Base-by-base conservation (phyloP, 495 filamentous ascomycete genomes). In the Staphylotrichum longicolle region DNA sequence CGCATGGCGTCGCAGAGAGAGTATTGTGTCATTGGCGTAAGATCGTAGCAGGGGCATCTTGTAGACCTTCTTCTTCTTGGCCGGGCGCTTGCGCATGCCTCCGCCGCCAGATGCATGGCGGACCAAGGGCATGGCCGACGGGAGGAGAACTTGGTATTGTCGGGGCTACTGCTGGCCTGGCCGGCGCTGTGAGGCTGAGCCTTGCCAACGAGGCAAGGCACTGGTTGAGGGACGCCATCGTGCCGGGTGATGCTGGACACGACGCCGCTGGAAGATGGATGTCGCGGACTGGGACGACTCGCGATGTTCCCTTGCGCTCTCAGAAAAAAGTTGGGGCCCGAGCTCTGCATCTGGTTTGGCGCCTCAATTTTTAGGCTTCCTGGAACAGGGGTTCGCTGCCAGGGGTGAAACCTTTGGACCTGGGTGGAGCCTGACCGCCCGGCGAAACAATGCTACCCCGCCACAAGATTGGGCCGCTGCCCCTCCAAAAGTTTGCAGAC, bases 1-100 rank as follows among this genome's bases (percentile, higher is more conserved):
- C 93, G 84, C 86, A 98, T 95, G 7, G 94, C 94, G 79, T 98
- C 94, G 65, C 89, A 89, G 10, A 98, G 82, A 5, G 90, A 81
- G 70, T 85, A 94, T 64, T 90, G 85, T 41, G 90, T 69, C 77
- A 64, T 85, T 76, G 64, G 82, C 66, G 78, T 32, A 72, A 80
- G 72, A 83, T 96, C 62, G 80, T 83, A 62, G 73, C 82, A 57
- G 80, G 61, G 71, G 77, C 0, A 77, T 75, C 73, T 89, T 91
- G 75, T 85, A 88, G 68, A 83, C 83, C 74, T 88, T 85, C 74
- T 84, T 81, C 51, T 72, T 71, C 66, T 78, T 80, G n/a, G 78
- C 75, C 7, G 71, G 74, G 54, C 75, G 74, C 67, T 83, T 80
- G 64, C 80, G 70, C 72, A 66, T 71, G 59, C 63, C 65, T 41